Evolutionary conservation across 768 basidiomycete species (phyloP), one percentile per base, ranked within the genome.

Genomic region (Macrolepiota dolichaula): DNA sequence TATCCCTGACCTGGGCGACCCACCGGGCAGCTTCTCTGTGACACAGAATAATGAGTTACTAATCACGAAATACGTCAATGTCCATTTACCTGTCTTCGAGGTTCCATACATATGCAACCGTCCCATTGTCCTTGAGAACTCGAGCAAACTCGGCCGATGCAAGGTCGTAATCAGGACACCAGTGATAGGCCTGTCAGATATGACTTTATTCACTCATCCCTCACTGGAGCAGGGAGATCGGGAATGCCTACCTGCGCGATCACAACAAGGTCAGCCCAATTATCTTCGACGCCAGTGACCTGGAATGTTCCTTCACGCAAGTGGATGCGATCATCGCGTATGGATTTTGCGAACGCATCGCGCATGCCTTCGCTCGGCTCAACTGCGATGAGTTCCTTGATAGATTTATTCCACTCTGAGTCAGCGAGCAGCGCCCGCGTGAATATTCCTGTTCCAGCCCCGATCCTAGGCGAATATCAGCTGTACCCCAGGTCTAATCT

Each of bases 281-380:
- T 81, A 62, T 86, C 81, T 50, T 79, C 75, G 11, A 87, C 75
- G n/a, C 77, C 78, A 2, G 87, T 87, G 1, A 71, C 67, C 24
- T 89, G 85, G 66, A 95, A 96, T 1, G 85, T 84, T 24, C 93
- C 93, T 12, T 91, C 82, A n/a, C 64, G 62, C 44, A 82, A 69
- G 12, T 77, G 75, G 15, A 85, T 82, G 2, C 84, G 78, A n/a
- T 74, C 68, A 66, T 91, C 86, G 7, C 65, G 53, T 4, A 87
- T 73, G 15, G 79, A 82, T 63, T 85, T 77, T 11, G 72, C 67
- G 75, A 94, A 97, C 1, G 82, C 77, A 2, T 79, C 75, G 55
- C 95, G 81, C 96, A 97, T 97, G 29, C 95, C 96, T 49, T 79
- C 77, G 65, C 89, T 91, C 15, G 96, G 96, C 71, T 98, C 96